These are phyloP conservation scores for Microsporum audouinii DNA, from an alignment of 2,329 filamentous ascomycete genomes.

Conservation along the genomic window DNA sequence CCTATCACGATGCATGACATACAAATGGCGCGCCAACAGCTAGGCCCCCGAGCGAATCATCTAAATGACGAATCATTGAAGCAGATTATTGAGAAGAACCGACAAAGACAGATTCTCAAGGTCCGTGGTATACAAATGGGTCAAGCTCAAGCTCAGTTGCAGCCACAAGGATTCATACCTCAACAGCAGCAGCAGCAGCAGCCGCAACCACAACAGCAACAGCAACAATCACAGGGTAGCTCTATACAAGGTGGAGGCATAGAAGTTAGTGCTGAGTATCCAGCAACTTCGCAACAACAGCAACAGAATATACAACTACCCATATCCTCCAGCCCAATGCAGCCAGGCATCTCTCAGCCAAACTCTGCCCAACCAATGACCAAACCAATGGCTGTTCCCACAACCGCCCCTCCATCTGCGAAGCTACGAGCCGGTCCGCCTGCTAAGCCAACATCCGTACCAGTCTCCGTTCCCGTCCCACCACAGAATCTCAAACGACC, in stretches of 20 bases:
- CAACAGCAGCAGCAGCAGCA: slow-evolving; percentile 18
- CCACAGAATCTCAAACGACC: slow-evolving; percentile 34
- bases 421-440: slow-evolving; percentile 22
- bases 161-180: slow-evolving; percentile 16
- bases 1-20: slow-evolving; percentile 29
- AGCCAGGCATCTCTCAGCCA: not conserved
- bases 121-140: slow-evolving; percentile 19
- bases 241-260: not conserved
- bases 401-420: not conserved
- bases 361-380: not conserved
- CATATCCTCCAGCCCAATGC: not conserved
- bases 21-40: slow-evolving; percentile 26
- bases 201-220: slow-evolving; percentile 9
- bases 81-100: slow-evolving; percentile 24
- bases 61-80: slow-evolving; percentile 36
- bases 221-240: slow-evolving; percentile 13
- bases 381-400: not conserved
- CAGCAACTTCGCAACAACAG: not conserved
- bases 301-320: not conserved
- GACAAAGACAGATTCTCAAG: slow-evolving; percentile 26
- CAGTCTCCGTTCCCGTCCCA: not conserved
- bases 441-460: slow-evolving; percentile 19
- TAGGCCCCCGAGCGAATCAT: slow-evolving; percentile 25
- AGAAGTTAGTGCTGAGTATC: not conserved
- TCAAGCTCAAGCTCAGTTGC: slow-evolving; percentile 19